Base-by-base conservation (phyloP, 768 basidiomycete genomes). In the Mrakia hoshinonis region DNA sequence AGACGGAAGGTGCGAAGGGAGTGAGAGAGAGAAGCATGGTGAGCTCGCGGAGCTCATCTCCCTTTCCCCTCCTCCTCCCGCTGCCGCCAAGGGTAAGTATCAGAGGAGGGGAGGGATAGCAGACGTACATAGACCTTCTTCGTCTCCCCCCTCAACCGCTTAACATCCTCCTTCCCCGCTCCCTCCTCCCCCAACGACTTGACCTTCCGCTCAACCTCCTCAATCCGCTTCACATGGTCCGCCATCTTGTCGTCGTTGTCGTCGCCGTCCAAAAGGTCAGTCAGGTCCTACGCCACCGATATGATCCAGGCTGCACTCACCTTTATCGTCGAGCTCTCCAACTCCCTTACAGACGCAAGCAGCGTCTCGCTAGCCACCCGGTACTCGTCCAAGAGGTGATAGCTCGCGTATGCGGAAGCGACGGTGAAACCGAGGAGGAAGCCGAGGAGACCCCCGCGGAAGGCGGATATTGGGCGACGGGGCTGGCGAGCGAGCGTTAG, bases 381-480 rank as follows among this genome's bases (percentile, higher is more conserved):
- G 80, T 93, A 92, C 81, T 95, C 93, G 74, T 95, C 91, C 60
- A 94, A 81, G 24, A 96, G 83, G 78, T 90, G 86, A 79, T 92
- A 95, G 34, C 91, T 88, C 51, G 91, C 90, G 75, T 87, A 85
- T 0, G 89, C 87, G 0, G 92, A 91, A 1, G 92, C 91, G 46
- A 93, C 80, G 6, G 92, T 92, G 82, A 95, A 94, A 1, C 92
- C 93, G 75, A 93, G 86, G 46, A 96, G 79, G 78, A 92, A 92
- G 0, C 91, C 91, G 51, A 92, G 84, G 68, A 92, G 49, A 10
- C 60, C 69, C 7, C 69, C 69, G 1, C 69, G 60, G 61, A 64
- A 63, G 1, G 49, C 46, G 7, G 61, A 48, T 7, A 70, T 52
- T 1, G 69, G 69, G 31, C 36, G 47, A 24, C 61, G 51, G 12